phyloP scores from a whole-genome alignment of 2,329 filamentous ascomycete species.

The Rugonectria rugulosa region DNA sequence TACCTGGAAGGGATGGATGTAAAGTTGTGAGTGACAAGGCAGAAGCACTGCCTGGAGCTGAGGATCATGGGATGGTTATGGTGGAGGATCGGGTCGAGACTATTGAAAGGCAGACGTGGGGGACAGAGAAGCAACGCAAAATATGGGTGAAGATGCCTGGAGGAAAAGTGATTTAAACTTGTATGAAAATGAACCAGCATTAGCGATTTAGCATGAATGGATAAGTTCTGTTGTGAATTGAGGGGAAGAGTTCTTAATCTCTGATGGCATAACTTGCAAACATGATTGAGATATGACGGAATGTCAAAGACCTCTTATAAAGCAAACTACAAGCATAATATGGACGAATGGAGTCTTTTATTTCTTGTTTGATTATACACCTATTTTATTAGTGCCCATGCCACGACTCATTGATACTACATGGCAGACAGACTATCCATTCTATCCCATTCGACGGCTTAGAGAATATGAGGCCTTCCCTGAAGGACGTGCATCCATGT shows the following conservation, averaged over 20 bases:
- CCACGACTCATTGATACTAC: neutral
- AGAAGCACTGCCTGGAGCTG: neutral
- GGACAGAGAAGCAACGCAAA: neutral
- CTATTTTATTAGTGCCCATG: too few species aligned
- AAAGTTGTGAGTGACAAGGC: neutral
- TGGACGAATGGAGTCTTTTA: neutral
- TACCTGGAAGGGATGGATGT: constrained; percentile 42
- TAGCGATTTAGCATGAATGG: neutral
- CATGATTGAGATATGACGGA: too few species aligned
- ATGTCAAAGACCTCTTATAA: too few species aligned
- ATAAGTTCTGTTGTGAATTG: too few species aligned
- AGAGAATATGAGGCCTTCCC: constrained; percentile 10
- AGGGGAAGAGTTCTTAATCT: too few species aligned
- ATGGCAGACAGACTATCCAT: neutral
- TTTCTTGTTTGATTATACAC: too few species aligned
- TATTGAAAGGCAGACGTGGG: neutral
- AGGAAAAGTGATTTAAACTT: too few species aligned
- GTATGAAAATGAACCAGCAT: neutral
- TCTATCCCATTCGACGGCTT: neutral
- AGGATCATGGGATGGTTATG: neutral
- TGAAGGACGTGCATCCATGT: constrained; percentile 5
- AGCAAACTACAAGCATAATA: too few species aligned
- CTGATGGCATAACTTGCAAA: too few species aligned
- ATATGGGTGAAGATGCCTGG: constrained; percentile 5
- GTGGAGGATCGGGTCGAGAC: neutral